phyloP scores from a whole-genome alignment of 768 basidiomycete species.

The Boletus bicolor region DNA sequence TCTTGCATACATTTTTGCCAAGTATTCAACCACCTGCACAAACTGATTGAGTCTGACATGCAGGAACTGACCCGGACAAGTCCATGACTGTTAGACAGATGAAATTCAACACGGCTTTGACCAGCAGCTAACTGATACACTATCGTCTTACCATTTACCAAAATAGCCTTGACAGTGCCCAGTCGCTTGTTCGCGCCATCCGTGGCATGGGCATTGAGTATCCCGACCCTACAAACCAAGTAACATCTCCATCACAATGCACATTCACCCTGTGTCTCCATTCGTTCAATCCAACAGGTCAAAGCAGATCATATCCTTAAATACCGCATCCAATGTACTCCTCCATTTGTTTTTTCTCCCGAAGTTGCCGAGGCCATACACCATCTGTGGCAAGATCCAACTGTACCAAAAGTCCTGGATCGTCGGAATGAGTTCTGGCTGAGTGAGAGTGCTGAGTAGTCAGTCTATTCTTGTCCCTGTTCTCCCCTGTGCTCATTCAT shows the following conservation, averaged over 20 bases:
- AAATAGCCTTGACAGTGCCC: not conserved
- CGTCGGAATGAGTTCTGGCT: not conserved
- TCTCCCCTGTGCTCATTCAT: not conserved
- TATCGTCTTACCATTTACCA: not conserved
- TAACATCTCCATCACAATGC: no score
- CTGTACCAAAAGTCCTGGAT: not conserved
- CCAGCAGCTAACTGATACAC: not conserved
- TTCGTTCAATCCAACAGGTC: no score
- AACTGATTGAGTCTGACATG: not conserved
- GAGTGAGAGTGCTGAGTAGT: not conserved
- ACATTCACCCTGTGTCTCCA: no score
- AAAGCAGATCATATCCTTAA: no score
- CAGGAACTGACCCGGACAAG: not conserved
- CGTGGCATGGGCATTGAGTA: not conserved
- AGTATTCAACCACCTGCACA: no score
- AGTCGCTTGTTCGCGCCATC: not conserved
- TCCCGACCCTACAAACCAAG: not conserved
- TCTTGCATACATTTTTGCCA: not conserved
- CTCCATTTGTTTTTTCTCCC: no score
- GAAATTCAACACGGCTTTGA: conserved; percentile 5
- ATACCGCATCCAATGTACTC: no score
- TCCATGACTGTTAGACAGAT: not conserved
- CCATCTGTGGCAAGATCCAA: no score
- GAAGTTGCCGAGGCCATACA: no score
- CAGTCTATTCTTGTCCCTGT: not conserved